Evolutionary conservation across 1,284 basidiomycete species (phyloP).

Genomic region (Marasmius oreades): DNA sequence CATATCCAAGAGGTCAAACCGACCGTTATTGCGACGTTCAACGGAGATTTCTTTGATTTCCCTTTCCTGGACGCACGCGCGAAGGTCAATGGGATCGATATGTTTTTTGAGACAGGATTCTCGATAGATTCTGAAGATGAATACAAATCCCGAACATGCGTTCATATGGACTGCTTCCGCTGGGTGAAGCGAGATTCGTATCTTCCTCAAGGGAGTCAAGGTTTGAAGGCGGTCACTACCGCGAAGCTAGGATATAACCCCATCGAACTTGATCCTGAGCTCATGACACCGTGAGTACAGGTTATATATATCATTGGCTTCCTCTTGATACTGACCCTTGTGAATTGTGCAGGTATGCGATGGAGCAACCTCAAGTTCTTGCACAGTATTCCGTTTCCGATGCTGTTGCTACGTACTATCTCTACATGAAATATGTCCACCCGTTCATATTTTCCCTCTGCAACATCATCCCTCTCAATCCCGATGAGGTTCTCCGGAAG

Average conservation of each 20-base stretch:
- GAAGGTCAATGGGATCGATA: conserved; percentile 89
- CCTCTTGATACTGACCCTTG: not conserved
- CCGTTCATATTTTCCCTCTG: conserved; percentile 99
- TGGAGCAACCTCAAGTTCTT: conserved; percentile 93
- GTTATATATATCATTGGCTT: not conserved
- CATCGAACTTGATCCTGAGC: conserved; percentile 95
- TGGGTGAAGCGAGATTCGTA: conserved; percentile 99
- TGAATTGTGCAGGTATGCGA: conserved; percentile 76
- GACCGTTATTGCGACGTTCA: conserved; percentile 97
- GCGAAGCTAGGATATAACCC: conserved; percentile 97
- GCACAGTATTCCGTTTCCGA: conserved; percentile 99
- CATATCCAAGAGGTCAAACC: conserved; percentile 93
- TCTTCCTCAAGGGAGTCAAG: conserved; percentile 96
- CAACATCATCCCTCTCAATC: conserved; percentile 97
- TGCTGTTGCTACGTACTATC: conserved; percentile 98
- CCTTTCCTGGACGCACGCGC: conserved; percentile 93
- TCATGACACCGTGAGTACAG: conserved; percentile 91
- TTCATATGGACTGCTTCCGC: conserved; percentile 99
- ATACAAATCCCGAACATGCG: conserved; percentile 91
- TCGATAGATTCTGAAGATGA: conserved; percentile 91
- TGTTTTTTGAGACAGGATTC: conserved; percentile 96
- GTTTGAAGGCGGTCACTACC: conserved; percentile 96
- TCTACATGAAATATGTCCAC: conserved; percentile 99
- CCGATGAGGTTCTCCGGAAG: conserved; percentile 96
- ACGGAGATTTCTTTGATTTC: conserved; percentile 99